phyloP scores from a whole-genome alignment of 176 grass and related monocot genomes.

The Panicum miliaceum region DNA sequence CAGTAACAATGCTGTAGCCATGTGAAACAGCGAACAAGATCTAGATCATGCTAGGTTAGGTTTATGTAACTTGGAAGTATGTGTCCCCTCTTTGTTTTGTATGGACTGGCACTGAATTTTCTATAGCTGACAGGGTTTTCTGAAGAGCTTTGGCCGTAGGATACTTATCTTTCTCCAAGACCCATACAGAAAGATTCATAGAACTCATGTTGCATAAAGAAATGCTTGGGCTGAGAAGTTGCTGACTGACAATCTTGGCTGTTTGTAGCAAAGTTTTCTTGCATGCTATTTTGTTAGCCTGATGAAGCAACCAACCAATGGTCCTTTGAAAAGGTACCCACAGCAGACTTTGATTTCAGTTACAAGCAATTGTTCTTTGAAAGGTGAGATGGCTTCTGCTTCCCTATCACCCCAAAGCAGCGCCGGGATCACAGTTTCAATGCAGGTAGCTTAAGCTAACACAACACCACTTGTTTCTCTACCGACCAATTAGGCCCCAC shows the following conservation, averaged over 20 bases:
- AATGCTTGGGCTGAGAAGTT: conserved; percentile 15
- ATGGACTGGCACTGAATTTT: conserved; percentile 22
- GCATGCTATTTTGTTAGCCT: conserved; percentile 23
- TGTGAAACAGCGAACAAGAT: not conserved
- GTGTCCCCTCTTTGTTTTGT: not conserved
- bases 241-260: conserved; percentile 45
- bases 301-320: conserved; percentile 42
- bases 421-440: conserved; percentile 5
- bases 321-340: not conserved
- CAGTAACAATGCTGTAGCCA: conserved; percentile 9
- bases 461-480: not conserved
- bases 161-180: conserved; percentile 32
- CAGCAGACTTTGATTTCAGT: conserved; percentile 9
- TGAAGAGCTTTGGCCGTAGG: conserved; percentile 11
- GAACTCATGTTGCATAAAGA: conserved; percentile 36
- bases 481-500: not conserved
- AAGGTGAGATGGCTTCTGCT: conserved; percentile 27
- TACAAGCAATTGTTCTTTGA: not conserved
- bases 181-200: conserved; percentile 29
- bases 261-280: conserved; percentile 19
- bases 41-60: conserved; percentile 20
- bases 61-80: conserved; percentile 12
- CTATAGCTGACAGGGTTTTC: not conserved
- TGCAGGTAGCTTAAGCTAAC: not conserved
- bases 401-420: conserved; percentile 8